A percentile compares a stretch with the other conserved stretches of the same genome.
Conservation (phyloP, 805 yeast species). For the Starmerella cellae region DNA sequence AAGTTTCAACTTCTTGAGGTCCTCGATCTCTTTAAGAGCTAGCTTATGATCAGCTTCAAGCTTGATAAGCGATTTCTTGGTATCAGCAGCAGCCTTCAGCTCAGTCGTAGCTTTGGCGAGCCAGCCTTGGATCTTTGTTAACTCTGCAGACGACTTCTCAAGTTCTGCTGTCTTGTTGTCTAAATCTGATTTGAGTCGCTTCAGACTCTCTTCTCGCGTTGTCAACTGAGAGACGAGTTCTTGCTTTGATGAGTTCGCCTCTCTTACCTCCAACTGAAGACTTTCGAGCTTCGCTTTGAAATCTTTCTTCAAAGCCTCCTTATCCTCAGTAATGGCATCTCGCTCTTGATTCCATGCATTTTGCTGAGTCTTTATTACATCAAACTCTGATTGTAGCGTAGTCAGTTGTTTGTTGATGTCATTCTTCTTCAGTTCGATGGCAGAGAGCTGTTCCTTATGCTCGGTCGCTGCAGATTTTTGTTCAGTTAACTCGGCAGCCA, state of each 20-base stretch:
- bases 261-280: neutral
- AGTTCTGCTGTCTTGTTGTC: neutral
- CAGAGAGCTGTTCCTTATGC: neutral
- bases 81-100: slow-evolving; percentile 5
- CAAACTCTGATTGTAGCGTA: neutral
- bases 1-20: neutral
- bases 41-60: slow-evolving; percentile 9
- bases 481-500: neutral
- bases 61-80: neutral
- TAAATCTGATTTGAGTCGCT: neutral
- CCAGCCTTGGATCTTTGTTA: slow-evolving; percentile 15
- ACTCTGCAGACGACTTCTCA: slow-evolving; percentile 6
- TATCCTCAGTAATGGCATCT: neutral
- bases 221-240: neutral
- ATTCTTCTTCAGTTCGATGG: neutral
- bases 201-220: neutral
- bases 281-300: neutral
- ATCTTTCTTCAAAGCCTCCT: neutral
- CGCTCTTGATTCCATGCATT: neutral
- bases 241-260: neutral
- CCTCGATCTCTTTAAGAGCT: neutral
- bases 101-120: slow-evolving; percentile 20
- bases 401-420: neutral
- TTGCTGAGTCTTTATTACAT: neutral
- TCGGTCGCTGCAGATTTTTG: neutral